These are phyloP conservation scores for Mollisiaceae sp. DNA, from an alignment of 2,329 filamentous ascomycete genomes.

Conservation along the genomic window DNA sequence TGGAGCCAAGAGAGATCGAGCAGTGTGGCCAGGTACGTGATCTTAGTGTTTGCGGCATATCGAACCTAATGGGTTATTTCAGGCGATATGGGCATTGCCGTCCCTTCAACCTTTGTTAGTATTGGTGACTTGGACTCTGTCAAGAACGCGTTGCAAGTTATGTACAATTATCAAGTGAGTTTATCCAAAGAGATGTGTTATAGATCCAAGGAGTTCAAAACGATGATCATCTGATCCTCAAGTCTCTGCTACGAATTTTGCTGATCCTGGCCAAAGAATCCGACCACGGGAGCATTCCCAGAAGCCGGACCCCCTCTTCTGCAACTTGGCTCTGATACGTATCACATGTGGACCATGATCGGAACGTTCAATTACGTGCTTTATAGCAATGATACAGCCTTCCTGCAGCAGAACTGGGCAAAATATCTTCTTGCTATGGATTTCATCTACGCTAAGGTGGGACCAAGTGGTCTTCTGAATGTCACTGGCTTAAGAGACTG, in stretches of 20 bases:
- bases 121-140: slow-evolving; percentile 58
- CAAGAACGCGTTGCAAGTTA: slow-evolving; percentile 47
- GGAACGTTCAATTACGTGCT: slow-evolving; percentile 64
- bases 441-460: slow-evolving; percentile 50
- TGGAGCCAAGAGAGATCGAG: slow-evolving; percentile 63
- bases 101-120: slow-evolving; percentile 59
- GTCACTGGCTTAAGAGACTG: slow-evolving; percentile 39
- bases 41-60: slow-evolving; percentile 35
- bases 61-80: neutral
- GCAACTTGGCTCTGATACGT: slow-evolving; percentile 51
- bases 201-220: neutral
- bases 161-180: slow-evolving; percentile 53
- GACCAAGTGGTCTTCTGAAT: slow-evolving; percentile 39
- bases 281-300: slow-evolving; percentile 34
- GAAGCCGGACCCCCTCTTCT: slow-evolving; percentile 37
- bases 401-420: slow-evolving; percentile 53
- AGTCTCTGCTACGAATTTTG: slow-evolving; percentile 12
- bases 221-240: no score
- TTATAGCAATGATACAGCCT: slow-evolving; percentile 58
- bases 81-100: slow-evolving; percentile 47
- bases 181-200: slow-evolving; percentile 30
- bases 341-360: slow-evolving; percentile 64
- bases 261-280: slow-evolving; percentile 23
- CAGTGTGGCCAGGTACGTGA: slow-evolving; percentile 63
- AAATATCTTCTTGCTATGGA: slow-evolving; percentile 56